Percentiles rank a stretch among this genome's conserved stretches.
These are phyloP conservation scores for Ustilago lituana DNA, from an alignment of 1,284 basidiomycete genomes.

Conservation along the genomic window DNA sequence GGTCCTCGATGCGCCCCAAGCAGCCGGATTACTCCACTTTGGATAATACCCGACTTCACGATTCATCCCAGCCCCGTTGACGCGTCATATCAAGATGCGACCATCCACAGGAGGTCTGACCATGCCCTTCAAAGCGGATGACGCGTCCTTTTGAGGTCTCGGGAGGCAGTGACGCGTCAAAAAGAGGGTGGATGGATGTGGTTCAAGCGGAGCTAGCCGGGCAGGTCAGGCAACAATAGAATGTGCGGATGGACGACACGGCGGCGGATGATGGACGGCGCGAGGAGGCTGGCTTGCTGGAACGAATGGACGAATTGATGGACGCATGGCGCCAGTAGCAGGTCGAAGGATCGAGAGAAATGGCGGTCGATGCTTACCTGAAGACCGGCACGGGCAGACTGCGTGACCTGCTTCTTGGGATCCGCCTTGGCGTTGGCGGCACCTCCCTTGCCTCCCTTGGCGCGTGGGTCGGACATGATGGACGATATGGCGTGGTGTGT, in stretches of 20 bases:
- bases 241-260: neutral
- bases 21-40: neutral
- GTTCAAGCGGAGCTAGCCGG: no score
- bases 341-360: no score
- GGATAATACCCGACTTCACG: no score
- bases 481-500: no score
- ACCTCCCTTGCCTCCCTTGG: constrained; percentile 54
- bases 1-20: no score
- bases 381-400: constrained; percentile 59
- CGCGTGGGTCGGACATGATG: constrained; percentile 52
- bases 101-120: no score
- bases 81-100: no score
- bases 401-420: constrained; percentile 53
- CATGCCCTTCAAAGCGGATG: neutral
- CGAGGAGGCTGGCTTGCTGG: neutral
- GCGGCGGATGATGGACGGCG: neutral
- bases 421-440: constrained; percentile 48
- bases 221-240: neutral
- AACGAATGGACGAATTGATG: neutral
- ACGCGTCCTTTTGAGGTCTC: neutral
- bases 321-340: no score
- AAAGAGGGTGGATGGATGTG: constrained; percentile 10
- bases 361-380: constrained; percentile 52
- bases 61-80: no score
- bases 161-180: constrained; percentile 5